A percentile compares a stretch with the other conserved stretches of the same genome.
Evolutionary conservation across 2,329 filamentous ascomycete species (phyloP).

Genomic region (Monosporascus sp.): DNA sequence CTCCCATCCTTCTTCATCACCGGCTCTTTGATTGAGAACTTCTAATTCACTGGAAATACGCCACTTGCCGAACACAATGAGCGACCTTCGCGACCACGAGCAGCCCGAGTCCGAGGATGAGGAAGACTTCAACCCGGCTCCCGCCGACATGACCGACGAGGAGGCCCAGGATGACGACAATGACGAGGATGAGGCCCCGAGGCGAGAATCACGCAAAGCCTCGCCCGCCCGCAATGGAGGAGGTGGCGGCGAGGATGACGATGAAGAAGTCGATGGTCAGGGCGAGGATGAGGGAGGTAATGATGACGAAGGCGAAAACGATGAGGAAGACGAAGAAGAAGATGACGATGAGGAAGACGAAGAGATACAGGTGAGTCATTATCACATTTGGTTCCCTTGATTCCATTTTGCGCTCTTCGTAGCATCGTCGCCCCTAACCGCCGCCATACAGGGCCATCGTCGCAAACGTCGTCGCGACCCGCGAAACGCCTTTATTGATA

Average conservation of each 20-base stretch:
- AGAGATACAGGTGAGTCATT: conserved; percentile 55
- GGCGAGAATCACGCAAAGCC: conserved; percentile 11
- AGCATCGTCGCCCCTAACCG: conserved; percentile 1
- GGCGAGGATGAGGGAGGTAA: conserved; percentile 40
- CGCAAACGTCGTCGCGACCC: conserved; percentile 75
- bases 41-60: too few relatives aligned
- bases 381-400: not conserved
- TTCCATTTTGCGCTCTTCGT: conserved; percentile 1
- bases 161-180: conserved; percentile 43
- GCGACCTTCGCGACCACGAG: conserved; percentile 44
- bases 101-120: conserved; percentile 64
- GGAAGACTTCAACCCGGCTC: conserved; percentile 82
- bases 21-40: too few relatives aligned
- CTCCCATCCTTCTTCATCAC: too few relatives aligned
- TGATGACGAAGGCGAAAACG: conserved; percentile 40
- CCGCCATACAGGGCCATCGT: conserved; percentile 50
- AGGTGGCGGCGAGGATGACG: conserved; percentile 36
- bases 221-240: conserved; percentile 24
- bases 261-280: conserved; percentile 37
- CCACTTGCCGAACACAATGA: conserved; percentile 33
- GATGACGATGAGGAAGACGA: conserved; percentile 61
- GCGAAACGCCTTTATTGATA: conserved; percentile 88
- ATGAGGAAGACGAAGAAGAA: conserved; percentile 44
- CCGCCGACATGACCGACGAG: conserved; percentile 67
- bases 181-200: conserved; percentile 21